phyloP scores from a whole-genome alignment of 1,139 yeast genomes.

The Zygoascus meyerae region DNA sequence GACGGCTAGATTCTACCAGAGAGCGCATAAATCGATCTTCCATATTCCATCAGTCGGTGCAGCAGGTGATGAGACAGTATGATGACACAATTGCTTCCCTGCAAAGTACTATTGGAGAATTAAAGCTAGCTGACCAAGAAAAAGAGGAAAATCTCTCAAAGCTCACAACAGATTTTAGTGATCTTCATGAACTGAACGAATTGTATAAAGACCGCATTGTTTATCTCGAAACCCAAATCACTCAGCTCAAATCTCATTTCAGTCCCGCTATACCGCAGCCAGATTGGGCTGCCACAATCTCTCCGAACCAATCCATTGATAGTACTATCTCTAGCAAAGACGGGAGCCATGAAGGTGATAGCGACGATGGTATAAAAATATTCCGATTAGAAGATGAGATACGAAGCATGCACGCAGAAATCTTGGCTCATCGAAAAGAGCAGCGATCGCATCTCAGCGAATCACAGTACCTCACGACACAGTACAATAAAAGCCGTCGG shows the following conservation, averaged over 20 bases:
- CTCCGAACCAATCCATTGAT: neutral
- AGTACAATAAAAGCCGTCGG: constrained; percentile 21
- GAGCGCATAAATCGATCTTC: constrained; percentile 20
- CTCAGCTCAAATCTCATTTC: constrained; percentile 5
- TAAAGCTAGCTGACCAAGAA: constrained; percentile 15
- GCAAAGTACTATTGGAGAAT: constrained; percentile 18
- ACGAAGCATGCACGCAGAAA: constrained; percentile 16
- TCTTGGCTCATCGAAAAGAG: constrained; percentile 20
- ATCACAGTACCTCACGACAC: constrained; percentile 23
- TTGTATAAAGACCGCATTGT: constrained; percentile 15
- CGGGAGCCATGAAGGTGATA: neutral
- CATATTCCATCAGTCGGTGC: constrained; percentile 22
- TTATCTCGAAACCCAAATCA: constrained; percentile 14
- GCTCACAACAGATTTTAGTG: constrained; percentile 13
- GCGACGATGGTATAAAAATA: constrained; percentile 3
- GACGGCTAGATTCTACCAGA: constrained; percentile 14
- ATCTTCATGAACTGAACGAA: constrained; percentile 13
- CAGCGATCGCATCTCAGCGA: constrained; percentile 22
- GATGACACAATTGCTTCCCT: constrained; percentile 24
- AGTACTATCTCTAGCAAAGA: neutral
- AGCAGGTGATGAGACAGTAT: constrained; percentile 21
- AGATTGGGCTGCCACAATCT: neutral
- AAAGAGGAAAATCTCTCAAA: constrained; percentile 12
- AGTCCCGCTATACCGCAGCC: constrained; percentile 1
- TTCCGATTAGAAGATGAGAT: constrained; percentile 3